phyloP scores from a whole-genome alignment of 1,139 yeast genomes.

The Zhuliangozyma blackwelliae region DNA sequence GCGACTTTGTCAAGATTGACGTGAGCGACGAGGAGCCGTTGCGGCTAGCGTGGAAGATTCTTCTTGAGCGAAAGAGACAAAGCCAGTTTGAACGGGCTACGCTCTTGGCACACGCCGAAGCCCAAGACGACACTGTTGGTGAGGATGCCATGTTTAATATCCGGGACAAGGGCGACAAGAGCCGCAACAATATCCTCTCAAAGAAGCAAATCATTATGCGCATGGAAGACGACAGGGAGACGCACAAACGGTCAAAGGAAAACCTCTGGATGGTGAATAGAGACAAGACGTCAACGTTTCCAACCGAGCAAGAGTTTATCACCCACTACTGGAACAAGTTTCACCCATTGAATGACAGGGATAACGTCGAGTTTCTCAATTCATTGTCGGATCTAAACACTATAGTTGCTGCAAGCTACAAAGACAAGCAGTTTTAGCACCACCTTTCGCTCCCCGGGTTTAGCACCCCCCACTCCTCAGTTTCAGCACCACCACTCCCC shows the following conservation, averaged over 20 bases:
- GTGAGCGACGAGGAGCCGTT: conserved; percentile 23
- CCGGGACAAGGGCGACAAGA: conserved; percentile 20
- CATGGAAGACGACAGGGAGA: conserved; percentile 84
- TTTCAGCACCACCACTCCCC: too few relatives aligned
- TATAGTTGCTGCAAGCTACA: conserved; percentile 43
- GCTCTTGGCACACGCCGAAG: conserved; percentile 25
- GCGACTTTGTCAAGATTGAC: conserved; percentile 27
- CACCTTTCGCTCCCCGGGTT: neutral
- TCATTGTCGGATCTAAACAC: conserved; percentile 53
- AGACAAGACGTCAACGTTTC: conserved; percentile 31
- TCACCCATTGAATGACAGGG: conserved; percentile 43
- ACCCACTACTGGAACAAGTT: conserved; percentile 52
- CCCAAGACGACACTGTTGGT: conserved; percentile 19
- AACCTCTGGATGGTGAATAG: conserved; percentile 65
- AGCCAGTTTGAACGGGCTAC: conserved; percentile 47
- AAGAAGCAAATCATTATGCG: conserved; percentile 61
- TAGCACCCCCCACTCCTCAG: neutral
- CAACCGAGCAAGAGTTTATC: conserved; percentile 56
- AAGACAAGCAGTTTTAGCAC: conserved; percentile 26
- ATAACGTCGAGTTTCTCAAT: conserved; percentile 36
- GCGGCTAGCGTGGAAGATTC: conserved; percentile 44
- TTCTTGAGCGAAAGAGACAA: conserved; percentile 44
- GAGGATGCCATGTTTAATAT: conserved; percentile 30
- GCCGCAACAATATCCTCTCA: conserved; percentile 25
- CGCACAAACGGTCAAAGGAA: conserved; percentile 77